Evolutionary conservation across 108 stramenopile genomes (phyloP), one percentile per base, ranked within the genome.

Genomic region (Cyclotella atomus): DNA sequence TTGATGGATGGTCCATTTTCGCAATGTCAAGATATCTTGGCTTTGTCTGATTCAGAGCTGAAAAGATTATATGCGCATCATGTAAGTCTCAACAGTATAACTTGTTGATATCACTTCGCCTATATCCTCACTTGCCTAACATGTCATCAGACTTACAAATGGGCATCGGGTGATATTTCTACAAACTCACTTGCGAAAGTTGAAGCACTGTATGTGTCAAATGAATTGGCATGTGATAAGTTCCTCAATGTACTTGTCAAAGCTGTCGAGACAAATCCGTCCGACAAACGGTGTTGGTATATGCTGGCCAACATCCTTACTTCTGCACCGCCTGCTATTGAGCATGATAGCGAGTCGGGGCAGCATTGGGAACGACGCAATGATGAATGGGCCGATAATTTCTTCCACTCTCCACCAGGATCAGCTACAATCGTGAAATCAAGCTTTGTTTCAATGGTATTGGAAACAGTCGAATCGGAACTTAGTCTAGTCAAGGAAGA

Each of bases 201-300:
- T 21, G 49, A 68, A 46, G 6, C 25, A 25, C 54, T 79, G 25
- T 73, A 68, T 41, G 53, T 63, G 32, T 27, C 59, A 36, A 54
- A 68, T 12, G 32, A 68, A 35, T 59, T 79, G 24, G 56, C 78
- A 43, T 41, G 47, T 9, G 67, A 73, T 36, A 24, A 47, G 9
- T 38, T 72, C 10, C 47, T 79, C 15, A 65, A 72, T 73, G 66
- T 73, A 47, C 71, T 79, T 55, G 78, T 67, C 21, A n/a, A 52
- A 29, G 35, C 61, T 16, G 60, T 79, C 24, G 78, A 79, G 41
- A 47, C 46, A 19, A 43, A 73, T 17, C 53, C 71, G 5, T 47
- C 55, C 41, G 64, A 79, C 38, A 68, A 19, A n/a, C 10, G 14
- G 29, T 21, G 38, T 35, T 79, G 78, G 78, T 43, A 32, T 55